A percentile compares a stretch with the other conserved stretches of the same genome.
Evolutionary conservation across 768 basidiomycete genomes (phyloP).

Genomic region (Rickenella mellea): DNA sequence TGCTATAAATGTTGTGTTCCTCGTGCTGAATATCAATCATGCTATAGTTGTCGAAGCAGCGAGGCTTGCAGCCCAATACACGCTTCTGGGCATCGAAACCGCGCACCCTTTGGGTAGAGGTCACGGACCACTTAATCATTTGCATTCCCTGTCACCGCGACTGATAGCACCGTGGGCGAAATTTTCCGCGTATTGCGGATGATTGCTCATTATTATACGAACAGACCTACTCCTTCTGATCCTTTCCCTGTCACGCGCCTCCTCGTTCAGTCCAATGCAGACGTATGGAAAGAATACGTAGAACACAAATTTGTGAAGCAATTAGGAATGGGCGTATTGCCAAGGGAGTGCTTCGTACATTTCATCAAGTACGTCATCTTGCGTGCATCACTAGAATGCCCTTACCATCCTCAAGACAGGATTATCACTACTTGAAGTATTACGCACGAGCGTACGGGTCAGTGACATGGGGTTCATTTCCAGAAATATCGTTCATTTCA

Average conservation of each 20-base stretch:
- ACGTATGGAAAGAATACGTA: conserved; percentile 65
- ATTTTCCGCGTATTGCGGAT: no score
- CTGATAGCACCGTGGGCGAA: conserved; percentile 49
- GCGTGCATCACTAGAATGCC: not conserved
- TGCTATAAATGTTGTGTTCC: not conserved
- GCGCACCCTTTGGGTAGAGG: conserved; percentile 64
- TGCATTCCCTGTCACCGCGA: conserved; percentile 45
- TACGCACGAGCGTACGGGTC: conserved; percentile 78
- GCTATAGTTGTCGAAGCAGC: conserved; percentile 48
- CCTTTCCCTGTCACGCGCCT: conserved; percentile 61
- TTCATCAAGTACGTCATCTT: conserved; percentile 62
- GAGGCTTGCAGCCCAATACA: conserved; percentile 55
- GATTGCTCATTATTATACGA: not conserved
- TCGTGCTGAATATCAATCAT: not conserved
- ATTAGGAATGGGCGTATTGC: conserved; percentile 64
- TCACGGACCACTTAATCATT: conserved; percentile 81
- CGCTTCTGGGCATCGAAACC: conserved; percentile 62
- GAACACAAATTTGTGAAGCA: conserved; percentile 77
- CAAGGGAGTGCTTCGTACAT: conserved; percentile 59
- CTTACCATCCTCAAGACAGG: conserved; percentile 44
- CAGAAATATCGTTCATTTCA: not conserved
- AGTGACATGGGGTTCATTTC: conserved; percentile 9
- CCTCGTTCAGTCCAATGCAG: conserved; percentile 47
- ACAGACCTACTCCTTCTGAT: conserved; percentile 46
- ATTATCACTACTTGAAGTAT: conserved; percentile 74